Evolutionary conservation across 2,329 filamentous ascomycete species (phyloP).

Genomic region (Cytospora mali): DNA sequence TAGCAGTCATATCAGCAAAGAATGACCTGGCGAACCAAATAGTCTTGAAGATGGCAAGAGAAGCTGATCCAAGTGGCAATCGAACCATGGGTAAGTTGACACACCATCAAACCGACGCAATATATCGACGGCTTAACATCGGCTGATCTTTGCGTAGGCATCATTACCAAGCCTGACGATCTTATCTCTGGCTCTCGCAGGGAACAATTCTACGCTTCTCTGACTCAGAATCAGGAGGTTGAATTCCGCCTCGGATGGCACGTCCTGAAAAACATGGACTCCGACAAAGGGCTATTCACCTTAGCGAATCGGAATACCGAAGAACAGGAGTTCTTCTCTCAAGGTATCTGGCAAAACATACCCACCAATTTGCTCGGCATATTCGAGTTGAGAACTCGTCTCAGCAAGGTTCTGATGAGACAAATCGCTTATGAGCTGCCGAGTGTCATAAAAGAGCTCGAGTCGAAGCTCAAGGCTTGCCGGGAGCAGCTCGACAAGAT

Average conservation of each 20-base stretch:
- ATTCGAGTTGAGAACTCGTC: constrained; percentile 24
- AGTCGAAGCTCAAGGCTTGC: constrained; percentile 23
- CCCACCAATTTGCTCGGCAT: constrained; percentile 33
- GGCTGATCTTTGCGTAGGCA: constrained; percentile 33
- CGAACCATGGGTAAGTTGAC: constrained; percentile 60
- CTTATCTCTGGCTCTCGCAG: constrained; percentile 37
- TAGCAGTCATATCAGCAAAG: constrained; percentile 59
- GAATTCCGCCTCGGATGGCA: constrained; percentile 40
- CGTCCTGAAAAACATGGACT: constrained; percentile 45
- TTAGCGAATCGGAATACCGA: constrained; percentile 29
- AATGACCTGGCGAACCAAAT: constrained; percentile 60
- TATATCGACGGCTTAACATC: background rate
- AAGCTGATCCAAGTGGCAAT: constrained; percentile 33
- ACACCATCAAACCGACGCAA: too few relatives aligned
- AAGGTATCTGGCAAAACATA: constrained; percentile 41
- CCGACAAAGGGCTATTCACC: constrained; percentile 27
- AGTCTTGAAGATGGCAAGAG: constrained; percentile 53
- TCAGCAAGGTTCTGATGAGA: constrained; percentile 26
- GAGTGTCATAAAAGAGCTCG: constrained; percentile 31
- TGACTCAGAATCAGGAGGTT: constrained; percentile 40
- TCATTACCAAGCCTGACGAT: constrained; percentile 60
- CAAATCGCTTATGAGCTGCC: constrained; percentile 34
- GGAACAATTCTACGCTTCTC: constrained; percentile 34
- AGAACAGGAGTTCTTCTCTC: constrained; percentile 28
- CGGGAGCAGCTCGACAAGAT: constrained; percentile 26